Evolutionary conservation across 2,329 filamentous ascomycete species (phyloP), one percentile per base, ranked within the genome.

Genomic region (Rachicladosporium sp.): DNA sequence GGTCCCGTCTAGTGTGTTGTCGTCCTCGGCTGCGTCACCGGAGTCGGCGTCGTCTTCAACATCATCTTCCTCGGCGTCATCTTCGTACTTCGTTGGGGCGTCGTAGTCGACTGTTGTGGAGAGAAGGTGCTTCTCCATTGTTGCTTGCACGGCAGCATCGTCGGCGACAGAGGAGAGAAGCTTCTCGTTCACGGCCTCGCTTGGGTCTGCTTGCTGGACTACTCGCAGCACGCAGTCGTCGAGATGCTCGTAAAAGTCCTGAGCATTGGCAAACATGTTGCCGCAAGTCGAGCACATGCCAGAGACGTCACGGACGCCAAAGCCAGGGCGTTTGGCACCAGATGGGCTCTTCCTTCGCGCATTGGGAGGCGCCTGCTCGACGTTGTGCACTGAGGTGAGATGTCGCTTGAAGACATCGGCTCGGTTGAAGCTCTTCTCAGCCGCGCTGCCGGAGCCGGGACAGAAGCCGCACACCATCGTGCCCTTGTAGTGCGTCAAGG

Each of bases 391-490:
- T 0, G 85, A 82, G 4, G 85, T 93, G 53, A 95, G 64, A 60
- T 95, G 88, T 45, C 88, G 75, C 73, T 94, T 95, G 73, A 95
- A 95, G 45, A 94, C 87, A 50, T 95, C 88, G 43, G 88, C 87
- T 41, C 88, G 78, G 67, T 95, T 94, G 60, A 95, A 95, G 48
- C 83, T 89, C 74, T 94, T 95, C 64, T 94, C 88, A 1, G 82
- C 82, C 6, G 86, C 76, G 4, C 86, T 89, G 3, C 88, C 88
- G 21, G 84, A 86, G 29, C 86, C 85, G 1, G 87, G 85, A 54
- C 88, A 94, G 67, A 94, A 95, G 23, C 86, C 87, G 57, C 88
- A 95, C 15, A 94, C 85, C 88, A 94, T 94, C 36, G 84, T 94
- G 31, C 88, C 88, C 66, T 94, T 94, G 73, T 94, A 95, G 61